These are phyloP conservation scores for Mortierella antarctica DNA, from an alignment of 192 early-diverging fungal species.

Conservation along the genomic window DNA sequence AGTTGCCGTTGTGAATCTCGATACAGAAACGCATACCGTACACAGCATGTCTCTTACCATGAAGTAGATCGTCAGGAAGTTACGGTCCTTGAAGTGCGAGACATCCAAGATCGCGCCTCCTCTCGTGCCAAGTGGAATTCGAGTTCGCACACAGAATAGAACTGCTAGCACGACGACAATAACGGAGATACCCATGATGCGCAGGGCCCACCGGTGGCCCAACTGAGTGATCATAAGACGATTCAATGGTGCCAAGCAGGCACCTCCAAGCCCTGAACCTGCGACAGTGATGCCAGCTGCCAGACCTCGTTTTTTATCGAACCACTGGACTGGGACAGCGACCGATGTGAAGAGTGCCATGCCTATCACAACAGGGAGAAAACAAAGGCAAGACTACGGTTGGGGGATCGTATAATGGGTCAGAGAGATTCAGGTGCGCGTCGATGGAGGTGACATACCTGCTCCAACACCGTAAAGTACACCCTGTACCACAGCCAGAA, in stretches of 20 bases:
- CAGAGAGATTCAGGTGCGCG: not conserved
- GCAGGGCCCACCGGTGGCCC: constrained; percentile 53
- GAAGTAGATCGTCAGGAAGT: constrained; percentile 52
- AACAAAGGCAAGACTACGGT: not conserved
- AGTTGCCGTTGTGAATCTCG: not conserved
- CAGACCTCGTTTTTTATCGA: constrained; percentile 65
- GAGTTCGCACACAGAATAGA: constrained; percentile 19
- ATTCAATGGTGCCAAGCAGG: constrained; percentile 65
- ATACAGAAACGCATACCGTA: not conserved
- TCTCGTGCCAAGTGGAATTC: constrained; percentile 2
- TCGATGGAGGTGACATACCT: constrained; percentile 14
- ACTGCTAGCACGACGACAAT: constrained; percentile 42
- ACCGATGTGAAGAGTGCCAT: constrained; percentile 69
- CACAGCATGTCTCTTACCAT: constrained; percentile 32
- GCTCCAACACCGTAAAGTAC: constrained; percentile 71
- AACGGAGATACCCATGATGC: constrained; percentile 51
- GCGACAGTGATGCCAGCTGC: constrained; percentile 73
- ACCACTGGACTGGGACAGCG: constrained; percentile 73
- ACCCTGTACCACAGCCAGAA: constrained; percentile 41
- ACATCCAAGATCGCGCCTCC: constrained; percentile 41
- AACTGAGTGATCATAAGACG: constrained; percentile 42
- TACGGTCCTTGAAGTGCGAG: constrained; percentile 50
- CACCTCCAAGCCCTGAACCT: constrained; percentile 76
- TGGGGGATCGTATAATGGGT: not conserved
- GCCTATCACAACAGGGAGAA: not conserved